A percentile compares a stretch with the other conserved stretches of the same genome.
Conservation (phyloP, 495 filamentous ascomycete species). For the Podospora anserina region DNA sequence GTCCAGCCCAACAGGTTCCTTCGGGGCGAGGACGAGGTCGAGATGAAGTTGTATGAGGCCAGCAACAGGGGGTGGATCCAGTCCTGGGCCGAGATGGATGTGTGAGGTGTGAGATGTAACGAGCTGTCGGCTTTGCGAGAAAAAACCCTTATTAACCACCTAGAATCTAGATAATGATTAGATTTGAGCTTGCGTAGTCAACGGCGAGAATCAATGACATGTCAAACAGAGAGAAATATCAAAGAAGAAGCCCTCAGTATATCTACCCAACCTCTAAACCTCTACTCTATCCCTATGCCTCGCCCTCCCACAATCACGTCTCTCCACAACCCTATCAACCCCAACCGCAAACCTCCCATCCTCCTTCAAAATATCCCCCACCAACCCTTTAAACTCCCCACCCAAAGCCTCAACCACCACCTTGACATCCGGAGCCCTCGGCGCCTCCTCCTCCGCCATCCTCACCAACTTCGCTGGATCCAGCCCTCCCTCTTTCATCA, state of each 20-base stretch:
- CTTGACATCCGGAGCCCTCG: conserved; percentile 36
- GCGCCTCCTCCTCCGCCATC: conserved; percentile 19
- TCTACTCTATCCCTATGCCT: conserved; percentile 4
- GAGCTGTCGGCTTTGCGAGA: no score
- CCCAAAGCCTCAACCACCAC: conserved; percentile 39
- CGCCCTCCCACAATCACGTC: not conserved
- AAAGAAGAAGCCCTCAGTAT: not conserved
- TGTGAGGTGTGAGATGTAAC: no score
- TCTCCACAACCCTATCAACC: not conserved
- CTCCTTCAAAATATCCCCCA: conserved; percentile 24
- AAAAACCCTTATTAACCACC: no score
- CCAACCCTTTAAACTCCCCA: conserved; percentile 33
- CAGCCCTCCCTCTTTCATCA: conserved; percentile 27
- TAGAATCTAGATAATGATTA: not conserved
- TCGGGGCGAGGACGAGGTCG: no score
- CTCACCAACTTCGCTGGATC: conserved; percentile 19
- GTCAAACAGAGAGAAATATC: no score
- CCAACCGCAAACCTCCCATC: not conserved
- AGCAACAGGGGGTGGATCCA: no score
- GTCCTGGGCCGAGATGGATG: no score
- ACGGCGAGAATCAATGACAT: no score
- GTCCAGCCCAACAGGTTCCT: no score
- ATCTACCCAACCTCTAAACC: not conserved
- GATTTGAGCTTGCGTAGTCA: not conserved
- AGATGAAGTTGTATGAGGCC: no score